A percentile compares a stretch with the other conserved stretches of the same genome.
Evolutionary conservation across 306 rosid species (phyloP).

Genomic region (Trichosanthes truncata): DNA sequence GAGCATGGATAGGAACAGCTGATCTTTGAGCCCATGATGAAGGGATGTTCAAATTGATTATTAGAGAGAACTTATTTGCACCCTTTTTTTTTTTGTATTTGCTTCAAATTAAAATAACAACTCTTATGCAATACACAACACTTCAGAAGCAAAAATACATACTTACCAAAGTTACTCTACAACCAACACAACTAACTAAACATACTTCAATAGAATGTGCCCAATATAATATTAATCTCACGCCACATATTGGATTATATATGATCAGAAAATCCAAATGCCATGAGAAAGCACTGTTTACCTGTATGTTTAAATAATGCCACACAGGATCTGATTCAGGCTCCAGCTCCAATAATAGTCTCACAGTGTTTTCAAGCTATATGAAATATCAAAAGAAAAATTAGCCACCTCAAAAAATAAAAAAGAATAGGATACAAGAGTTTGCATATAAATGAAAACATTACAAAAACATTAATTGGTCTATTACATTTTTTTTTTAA

Average conservation of each 20-base stretch:
- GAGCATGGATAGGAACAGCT: too few relatives aligned
- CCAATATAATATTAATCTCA: conserved; percentile 3
- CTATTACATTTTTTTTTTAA: not conserved
- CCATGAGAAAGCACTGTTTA: conserved; percentile 11
- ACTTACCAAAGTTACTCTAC: not conserved
- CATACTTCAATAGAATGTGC: not conserved
- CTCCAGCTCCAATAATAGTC: conserved; percentile 89
- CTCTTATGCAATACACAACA: not conserved
- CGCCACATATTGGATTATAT: not conserved
- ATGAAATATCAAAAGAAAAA: conserved; percentile 17
- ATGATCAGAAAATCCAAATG: conserved; percentile 2
- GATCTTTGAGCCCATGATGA: not conserved
- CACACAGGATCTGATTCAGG: conserved; percentile 96
- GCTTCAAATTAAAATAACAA: not conserved
- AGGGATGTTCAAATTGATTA: not conserved
- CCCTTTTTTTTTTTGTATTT: not conserved
- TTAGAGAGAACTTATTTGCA: not conserved
- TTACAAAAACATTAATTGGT: not conserved
- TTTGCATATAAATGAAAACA: not conserved
- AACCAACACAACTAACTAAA: not conserved
- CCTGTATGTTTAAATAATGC: conserved; percentile 95
- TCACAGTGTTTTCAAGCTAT: conserved; percentile 91
- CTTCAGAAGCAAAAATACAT: not conserved
- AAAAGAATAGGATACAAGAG: not conserved
- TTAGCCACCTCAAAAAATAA: not conserved